A percentile compares a stretch with the other conserved stretches of the same genome.
phyloP scores from a whole-genome alignment of 805 yeast genomes.

The Wickerhamiella lipophila region DNA sequence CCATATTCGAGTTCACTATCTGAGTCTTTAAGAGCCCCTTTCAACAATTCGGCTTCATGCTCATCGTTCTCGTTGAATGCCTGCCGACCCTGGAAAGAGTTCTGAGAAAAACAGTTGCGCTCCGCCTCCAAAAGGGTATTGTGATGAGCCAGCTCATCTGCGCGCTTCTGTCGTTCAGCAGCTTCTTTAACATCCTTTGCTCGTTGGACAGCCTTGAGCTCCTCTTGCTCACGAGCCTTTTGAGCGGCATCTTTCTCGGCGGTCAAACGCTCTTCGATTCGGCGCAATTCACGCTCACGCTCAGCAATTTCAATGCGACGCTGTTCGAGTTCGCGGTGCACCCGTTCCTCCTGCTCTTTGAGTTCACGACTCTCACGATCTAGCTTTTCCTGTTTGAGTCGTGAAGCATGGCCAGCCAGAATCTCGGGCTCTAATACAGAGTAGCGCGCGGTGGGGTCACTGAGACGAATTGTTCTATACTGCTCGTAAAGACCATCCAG shows the following conservation, averaged over 20 bases:
- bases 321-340: conserved; percentile 30
- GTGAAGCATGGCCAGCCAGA: conserved; percentile 29
- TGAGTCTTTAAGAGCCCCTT: background rate
- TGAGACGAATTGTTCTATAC: conserved; percentile 31
- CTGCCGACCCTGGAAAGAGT: background rate
- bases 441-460: conserved; percentile 15
- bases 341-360: conserved; percentile 29
- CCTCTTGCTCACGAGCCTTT: conserved; percentile 1
- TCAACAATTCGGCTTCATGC: background rate
- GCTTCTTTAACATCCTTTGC: background rate
- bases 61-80: background rate
- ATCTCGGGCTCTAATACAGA: conserved; percentile 30
- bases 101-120: background rate
- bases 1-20: background rate
- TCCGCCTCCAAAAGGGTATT: background rate
- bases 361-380: conserved; percentile 31
- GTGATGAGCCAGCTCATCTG: background rate
- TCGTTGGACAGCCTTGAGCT: background rate
- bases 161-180: background rate
- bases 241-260: background rate
- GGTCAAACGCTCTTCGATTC: conserved; percentile 24
- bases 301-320: conserved; percentile 28
- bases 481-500: conserved; percentile 67
- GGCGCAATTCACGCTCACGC: conserved; percentile 32
- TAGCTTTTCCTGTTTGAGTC: conserved; percentile 32